Conservation (phyloP, 2,329 filamentous ascomycete genomes). For the Cercospora janseana region DNA sequence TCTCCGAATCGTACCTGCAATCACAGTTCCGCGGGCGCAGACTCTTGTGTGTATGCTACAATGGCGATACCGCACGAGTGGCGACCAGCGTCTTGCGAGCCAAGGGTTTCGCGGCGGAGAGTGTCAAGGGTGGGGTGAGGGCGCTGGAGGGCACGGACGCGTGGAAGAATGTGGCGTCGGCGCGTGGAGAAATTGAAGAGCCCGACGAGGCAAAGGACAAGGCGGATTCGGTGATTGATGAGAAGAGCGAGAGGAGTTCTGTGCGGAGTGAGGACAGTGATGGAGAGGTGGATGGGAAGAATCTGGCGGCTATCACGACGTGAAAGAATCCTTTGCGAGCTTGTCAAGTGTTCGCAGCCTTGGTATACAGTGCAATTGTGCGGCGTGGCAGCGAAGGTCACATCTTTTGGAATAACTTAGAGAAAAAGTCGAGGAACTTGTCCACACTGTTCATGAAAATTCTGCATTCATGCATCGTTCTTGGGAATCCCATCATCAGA, state of each 20-base stretch:
- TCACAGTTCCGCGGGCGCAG: conserved; percentile 37
- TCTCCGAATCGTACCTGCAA: conserved; percentile 31
- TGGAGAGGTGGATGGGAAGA: background rate
- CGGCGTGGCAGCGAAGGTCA: too few species aligned
- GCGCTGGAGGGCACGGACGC: background rate
- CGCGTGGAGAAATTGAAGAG: too few species aligned
- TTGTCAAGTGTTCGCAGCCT: too few species aligned
- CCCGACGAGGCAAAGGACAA: background rate
- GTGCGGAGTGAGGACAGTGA: conserved; percentile 1
- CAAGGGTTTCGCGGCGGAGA: conserved; percentile 39
- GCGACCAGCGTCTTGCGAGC: conserved; percentile 55
- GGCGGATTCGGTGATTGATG: conserved; percentile 11
- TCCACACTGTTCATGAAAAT: too few species aligned
- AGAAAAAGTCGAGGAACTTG: too few species aligned
- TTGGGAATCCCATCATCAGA: too few species aligned
- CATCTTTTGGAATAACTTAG: too few species aligned
- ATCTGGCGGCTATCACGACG: background rate
- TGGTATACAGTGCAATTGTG: too few species aligned
- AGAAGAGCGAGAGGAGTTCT: conserved; percentile 1
- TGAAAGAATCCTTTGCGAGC: too few species aligned
- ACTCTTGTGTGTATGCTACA: conserved; percentile 53
- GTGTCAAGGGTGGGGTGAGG: conserved; percentile 15
- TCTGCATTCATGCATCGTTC: too few species aligned
- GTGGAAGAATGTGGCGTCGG: background rate
- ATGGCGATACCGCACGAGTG: conserved; percentile 55